These are phyloP conservation scores for Phylloporus rhodoxanthus DNA, from an alignment of 768 basidiomycete genomes.

Conservation along the genomic window DNA sequence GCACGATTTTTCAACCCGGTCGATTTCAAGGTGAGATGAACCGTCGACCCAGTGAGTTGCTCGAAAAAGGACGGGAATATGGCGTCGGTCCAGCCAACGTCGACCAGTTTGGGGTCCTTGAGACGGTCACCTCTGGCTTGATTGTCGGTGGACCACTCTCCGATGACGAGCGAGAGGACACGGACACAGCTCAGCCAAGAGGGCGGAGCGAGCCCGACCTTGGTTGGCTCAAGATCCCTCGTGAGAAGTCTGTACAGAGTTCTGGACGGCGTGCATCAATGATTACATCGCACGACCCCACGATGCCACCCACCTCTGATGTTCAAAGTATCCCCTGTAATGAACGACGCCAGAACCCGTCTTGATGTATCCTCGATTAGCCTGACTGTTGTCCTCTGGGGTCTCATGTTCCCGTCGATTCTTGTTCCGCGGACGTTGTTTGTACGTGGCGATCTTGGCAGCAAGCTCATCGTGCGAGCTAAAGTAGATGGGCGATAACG, in stretches of 20 bases:
- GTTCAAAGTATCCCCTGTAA: slow-evolving; percentile 41
- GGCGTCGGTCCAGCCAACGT: slow-evolving; percentile 41
- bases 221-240: slow-evolving; percentile 17
- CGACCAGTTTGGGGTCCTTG: slow-evolving; percentile 30
- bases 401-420: slow-evolving; percentile 14
- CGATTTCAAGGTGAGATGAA: slow-evolving; percentile 18
- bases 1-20: slow-evolving; percentile 8
- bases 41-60: slow-evolving; percentile 6
- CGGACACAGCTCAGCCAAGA: slow-evolving; percentile 31
- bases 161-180: slow-evolving; percentile 35
- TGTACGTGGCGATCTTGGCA: slow-evolving; percentile 36
- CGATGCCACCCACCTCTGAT: slow-evolving; percentile 34
- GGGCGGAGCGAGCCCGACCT: slow-evolving; percentile 28
- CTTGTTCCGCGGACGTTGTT: slow-evolving; percentile 34
- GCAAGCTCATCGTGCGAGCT: slow-evolving; percentile 24
- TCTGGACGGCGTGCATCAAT: slow-evolving; percentile 16
- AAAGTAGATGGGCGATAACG: slow-evolving; percentile 47
- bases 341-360: slow-evolving; percentile 16
- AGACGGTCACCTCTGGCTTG: slow-evolving; percentile 28
- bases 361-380: slow-evolving; percentile 34
- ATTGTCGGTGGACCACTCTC: slow-evolving; percentile 31
- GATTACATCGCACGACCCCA: background rate
- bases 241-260: slow-evolving; percentile 30
- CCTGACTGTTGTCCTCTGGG: slow-evolving; percentile 36
- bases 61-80: slow-evolving; percentile 23